These are phyloP conservation scores for Dioscorea cayenensis DNA, from an alignment of 116 monocot genomes.

Conservation along the genomic window DNA sequence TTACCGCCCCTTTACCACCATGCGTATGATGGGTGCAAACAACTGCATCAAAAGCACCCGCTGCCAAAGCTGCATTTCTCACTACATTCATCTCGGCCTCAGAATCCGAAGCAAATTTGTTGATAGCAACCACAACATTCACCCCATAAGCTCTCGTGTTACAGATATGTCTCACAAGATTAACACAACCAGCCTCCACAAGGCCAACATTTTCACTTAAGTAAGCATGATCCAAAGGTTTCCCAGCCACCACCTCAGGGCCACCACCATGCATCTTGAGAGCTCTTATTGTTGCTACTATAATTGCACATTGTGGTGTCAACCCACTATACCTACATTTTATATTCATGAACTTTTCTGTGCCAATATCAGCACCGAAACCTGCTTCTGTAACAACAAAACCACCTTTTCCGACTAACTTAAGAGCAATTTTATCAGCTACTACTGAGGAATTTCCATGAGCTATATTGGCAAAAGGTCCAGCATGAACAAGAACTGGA, in stretches of 20 bases:
- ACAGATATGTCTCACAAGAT: slow-evolving; percentile 68
- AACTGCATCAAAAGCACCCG: slow-evolving; percentile 98
- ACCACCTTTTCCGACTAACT: slow-evolving; percentile 86
- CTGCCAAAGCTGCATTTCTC: slow-evolving; percentile 61
- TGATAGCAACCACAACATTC: slow-evolving; percentile 91
- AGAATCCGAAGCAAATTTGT: slow-evolving; percentile 83
- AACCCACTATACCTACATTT: slow-evolving; percentile 87
- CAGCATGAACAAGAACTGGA: slow-evolving; percentile 96
- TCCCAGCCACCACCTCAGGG: slow-evolving; percentile 91
- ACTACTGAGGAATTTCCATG: slow-evolving; percentile 97
- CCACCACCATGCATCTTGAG: slow-evolving; percentile 99
- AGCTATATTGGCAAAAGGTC: slow-evolving; percentile 96
- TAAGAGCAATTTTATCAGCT: slow-evolving; percentile 93
- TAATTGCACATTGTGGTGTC: slow-evolving; percentile 74
- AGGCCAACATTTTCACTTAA: slow-evolving; percentile 67
- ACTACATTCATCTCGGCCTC: slow-evolving; percentile 83
- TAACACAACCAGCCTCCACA: slow-evolving; percentile 93
- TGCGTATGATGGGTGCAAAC: slow-evolving; percentile 91
- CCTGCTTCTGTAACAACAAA: slow-evolving; percentile 97
- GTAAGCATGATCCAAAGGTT: slow-evolving; percentile 85
- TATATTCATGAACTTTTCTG: slow-evolving; percentile 98
- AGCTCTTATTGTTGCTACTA: slow-evolving; percentile 91
- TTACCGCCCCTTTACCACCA: slow-evolving; percentile 95
- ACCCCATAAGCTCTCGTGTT: slow-evolving; percentile 87
- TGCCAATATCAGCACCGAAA: slow-evolving; percentile 96